A percentile compares a stretch with the other conserved stretches of the same genome.
Conservation (phyloP, 2,329 filamentous ascomycete genomes). For the Penicillium sp. region DNA sequence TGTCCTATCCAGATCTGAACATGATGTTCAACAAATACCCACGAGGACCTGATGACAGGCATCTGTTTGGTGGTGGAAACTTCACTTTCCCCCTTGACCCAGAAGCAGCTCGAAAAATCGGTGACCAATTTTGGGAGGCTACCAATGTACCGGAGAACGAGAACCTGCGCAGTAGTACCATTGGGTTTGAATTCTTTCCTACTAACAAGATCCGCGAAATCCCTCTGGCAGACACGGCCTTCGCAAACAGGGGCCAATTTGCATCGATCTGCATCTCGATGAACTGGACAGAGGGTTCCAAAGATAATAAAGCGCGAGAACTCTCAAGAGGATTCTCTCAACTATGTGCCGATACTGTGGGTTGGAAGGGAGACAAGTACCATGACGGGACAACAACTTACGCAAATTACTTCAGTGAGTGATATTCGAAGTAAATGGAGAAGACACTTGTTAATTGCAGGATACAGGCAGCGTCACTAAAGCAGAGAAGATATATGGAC, state of each 20-base stretch:
- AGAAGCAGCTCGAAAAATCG: not conserved
- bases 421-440: not conserved
- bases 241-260: constrained; percentile 3
- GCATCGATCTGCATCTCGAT: constrained; percentile 1
- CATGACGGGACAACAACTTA: not conserved
- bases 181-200: not conserved
- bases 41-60: not conserved
- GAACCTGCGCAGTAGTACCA: not conserved
- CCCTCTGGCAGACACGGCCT: not conserved
- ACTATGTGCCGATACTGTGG: not conserved
- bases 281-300: constrained; percentile 4
- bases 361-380: constrained; percentile 2
- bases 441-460: not conserved
- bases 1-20: constrained; percentile 4
- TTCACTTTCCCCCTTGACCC: not conserved
- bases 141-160: not conserved
- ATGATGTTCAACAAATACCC: constrained; percentile 7
- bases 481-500: constrained; percentile 3
- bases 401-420: constrained; percentile 7
- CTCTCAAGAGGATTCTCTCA: not conserved
- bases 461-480: not conserved
- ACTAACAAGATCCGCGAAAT: constrained; percentile 2
- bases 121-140: not conserved
- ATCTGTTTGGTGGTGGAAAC: constrained; percentile 1
- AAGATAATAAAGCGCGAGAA: not conserved